A percentile compares a stretch with the other conserved stretches of the same genome.
Conservation (phyloP, 2,329 filamentous ascomycete species). For the Penicillium sumatraense region DNA sequence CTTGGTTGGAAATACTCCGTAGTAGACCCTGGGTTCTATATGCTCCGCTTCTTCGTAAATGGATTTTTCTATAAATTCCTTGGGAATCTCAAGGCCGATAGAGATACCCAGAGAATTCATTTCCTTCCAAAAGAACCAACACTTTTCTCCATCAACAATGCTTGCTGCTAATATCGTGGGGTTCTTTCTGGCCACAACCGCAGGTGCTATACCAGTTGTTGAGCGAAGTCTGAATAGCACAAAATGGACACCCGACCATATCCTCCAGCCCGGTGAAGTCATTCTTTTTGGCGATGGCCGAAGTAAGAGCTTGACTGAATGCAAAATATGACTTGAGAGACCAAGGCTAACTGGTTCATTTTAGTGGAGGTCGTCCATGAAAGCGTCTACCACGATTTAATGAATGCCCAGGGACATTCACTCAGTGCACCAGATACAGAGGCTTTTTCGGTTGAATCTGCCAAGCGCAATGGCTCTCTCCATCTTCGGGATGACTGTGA, state of each 20-base stretch:
- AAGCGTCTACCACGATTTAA: not conserved
- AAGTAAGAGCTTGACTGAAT: not conserved
- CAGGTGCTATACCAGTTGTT: not conserved
- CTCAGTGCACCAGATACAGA: not conserved
- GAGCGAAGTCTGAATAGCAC: slow-evolving; percentile 2
- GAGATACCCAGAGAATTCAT: too few species aligned
- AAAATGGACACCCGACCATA: slow-evolving; percentile 6
- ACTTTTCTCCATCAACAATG: not conserved
- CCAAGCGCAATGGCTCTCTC: not conserved
- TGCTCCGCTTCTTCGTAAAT: not conserved
- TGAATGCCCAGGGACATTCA: not conserved
- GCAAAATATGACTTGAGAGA: too few species aligned
- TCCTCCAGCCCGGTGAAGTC: slow-evolving; percentile 6
- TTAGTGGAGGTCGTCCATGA: slow-evolving; percentile 12
- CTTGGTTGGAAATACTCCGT: not conserved
- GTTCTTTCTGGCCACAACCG: not conserved
- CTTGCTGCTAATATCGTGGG: not conserved
- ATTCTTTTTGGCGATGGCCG: slow-evolving; percentile 6
- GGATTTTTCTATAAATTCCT: not conserved
- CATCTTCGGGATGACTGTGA: slow-evolving; percentile 3
- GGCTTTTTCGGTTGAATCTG: not conserved
- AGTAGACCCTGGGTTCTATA: not conserved
- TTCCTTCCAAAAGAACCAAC: not conserved
- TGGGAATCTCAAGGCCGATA: not conserved
- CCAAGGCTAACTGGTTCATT: not conserved